These are phyloP conservation scores for Mycena amicta DNA, from an alignment of 768 basidiomycete genomes.

Conservation along the genomic window DNA sequence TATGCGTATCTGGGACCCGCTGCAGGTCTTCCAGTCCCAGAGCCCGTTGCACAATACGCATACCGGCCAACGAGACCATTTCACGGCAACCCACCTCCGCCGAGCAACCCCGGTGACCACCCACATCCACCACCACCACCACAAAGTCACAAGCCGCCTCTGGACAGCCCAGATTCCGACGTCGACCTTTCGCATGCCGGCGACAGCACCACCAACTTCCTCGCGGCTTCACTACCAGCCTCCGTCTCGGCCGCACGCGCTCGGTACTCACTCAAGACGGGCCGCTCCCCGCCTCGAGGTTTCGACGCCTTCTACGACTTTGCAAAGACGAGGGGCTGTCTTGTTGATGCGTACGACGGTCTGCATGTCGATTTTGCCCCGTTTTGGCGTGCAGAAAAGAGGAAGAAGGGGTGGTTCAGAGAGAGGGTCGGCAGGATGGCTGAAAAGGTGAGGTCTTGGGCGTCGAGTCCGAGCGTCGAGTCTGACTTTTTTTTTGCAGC, in stretches of 20 bases:
- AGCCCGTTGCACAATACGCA: neutral
- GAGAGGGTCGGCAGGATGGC: slow-evolving; percentile 5
- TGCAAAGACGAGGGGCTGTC: slow-evolving; percentile 1
- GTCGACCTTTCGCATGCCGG: neutral
- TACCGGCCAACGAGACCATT: neutral
- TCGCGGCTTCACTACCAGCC: neutral
- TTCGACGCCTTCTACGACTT: slow-evolving; percentile 17
- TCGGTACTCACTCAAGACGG: slow-evolving; percentile 6
- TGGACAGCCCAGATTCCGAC: neutral
- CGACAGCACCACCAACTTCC: neutral
- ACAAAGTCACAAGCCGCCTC: neutral
- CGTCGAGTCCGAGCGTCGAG: neutral
- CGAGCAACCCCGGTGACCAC: neutral
- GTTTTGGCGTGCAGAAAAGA: slow-evolving; percentile 10
- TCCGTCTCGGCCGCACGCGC: slow-evolving; percentile 10
- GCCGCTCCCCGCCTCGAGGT: slow-evolving; percentile 4
- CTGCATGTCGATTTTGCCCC: slow-evolving; percentile 14
- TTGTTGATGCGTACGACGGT: slow-evolving; percentile 9
- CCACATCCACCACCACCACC: neutral
- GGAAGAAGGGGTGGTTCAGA: slow-evolving; percentile 11
- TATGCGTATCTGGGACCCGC: neutral
- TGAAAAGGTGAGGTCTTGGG: slow-evolving; percentile 1
- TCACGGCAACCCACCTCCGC: slow-evolving; percentile 1
- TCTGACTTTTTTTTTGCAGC: neutral
- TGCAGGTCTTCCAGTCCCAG: neutral